Conservation (phyloP, 768 basidiomycete genomes). For the Leucosporidium scottii region DNA sequence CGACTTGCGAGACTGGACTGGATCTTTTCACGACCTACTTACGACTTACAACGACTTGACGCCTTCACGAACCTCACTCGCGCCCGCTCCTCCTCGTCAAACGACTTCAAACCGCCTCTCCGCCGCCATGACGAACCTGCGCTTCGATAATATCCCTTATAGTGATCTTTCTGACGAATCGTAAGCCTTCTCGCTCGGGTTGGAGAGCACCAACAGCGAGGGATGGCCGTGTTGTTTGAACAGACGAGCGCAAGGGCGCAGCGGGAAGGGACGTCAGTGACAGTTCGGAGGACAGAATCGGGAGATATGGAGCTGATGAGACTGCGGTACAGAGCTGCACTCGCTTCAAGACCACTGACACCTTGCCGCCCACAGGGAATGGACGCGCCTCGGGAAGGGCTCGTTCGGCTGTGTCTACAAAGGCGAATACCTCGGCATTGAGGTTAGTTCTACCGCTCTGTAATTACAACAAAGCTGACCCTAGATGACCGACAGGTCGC, state of each 20-base stretch:
- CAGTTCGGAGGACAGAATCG: too few relatives aligned
- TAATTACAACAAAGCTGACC: too few relatives aligned
- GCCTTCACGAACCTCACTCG: too few relatives aligned
- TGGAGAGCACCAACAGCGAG: background rate
- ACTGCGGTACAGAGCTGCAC: background rate
- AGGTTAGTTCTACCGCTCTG: slow-evolving; percentile 54
- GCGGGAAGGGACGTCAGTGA: background rate
- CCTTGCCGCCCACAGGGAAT: slow-evolving; percentile 5
- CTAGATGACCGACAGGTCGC: background rate
- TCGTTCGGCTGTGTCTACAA: slow-evolving; percentile 91
- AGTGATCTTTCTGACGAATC: slow-evolving; percentile 14
- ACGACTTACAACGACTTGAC: too few relatives aligned
- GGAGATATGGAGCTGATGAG: background rate
- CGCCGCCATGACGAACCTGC: background rate
- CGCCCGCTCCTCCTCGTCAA: too few relatives aligned
- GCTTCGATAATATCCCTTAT: slow-evolving; percentile 30
- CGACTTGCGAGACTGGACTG: too few relatives aligned
- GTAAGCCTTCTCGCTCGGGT: background rate
- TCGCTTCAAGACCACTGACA: background rate
- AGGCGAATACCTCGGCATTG: slow-evolving; percentile 86
- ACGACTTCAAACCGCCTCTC: too few relatives aligned
- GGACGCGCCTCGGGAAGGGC: slow-evolving; percentile 61
- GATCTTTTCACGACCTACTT: too few relatives aligned
- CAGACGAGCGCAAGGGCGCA: background rate
- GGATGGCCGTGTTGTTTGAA: background rate